Evolutionary conservation across 495 filamentous ascomycete species (phyloP).

Genomic region (Penicillium cinerascens): DNA sequence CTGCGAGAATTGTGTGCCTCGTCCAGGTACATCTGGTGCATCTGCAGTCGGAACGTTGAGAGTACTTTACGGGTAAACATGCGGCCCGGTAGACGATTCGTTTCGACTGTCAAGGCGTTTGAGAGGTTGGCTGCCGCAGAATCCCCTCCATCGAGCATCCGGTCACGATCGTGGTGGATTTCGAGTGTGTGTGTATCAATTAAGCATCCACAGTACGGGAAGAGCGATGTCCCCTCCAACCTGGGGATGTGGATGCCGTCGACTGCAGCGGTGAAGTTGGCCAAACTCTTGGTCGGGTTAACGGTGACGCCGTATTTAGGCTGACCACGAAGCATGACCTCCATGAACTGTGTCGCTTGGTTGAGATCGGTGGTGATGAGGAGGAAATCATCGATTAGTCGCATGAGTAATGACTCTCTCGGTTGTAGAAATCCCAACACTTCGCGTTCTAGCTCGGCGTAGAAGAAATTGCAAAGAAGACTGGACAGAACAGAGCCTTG

Average conservation of each 20-base stretch:
- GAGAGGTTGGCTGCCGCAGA: slow-evolving; percentile 33
- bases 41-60: slow-evolving; percentile 76
- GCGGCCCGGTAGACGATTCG: slow-evolving; percentile 61
- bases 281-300: slow-evolving; percentile 74
- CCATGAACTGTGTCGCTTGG: slow-evolving; percentile 67
- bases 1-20: slow-evolving; percentile 67
- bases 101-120: slow-evolving; percentile 76
- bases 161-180: slow-evolving; percentile 58
- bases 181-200: slow-evolving; percentile 78
- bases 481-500: slow-evolving; percentile 88
- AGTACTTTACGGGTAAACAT: slow-evolving; percentile 78
- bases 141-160: slow-evolving; percentile 45
- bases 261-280: slow-evolving; percentile 72
- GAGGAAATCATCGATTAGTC: slow-evolving; percentile 89
- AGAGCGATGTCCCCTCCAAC: slow-evolving; percentile 46
- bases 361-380: slow-evolving; percentile 68
- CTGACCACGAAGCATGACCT: slow-evolving; percentile 73
- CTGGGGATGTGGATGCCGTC: slow-evolving; percentile 52
- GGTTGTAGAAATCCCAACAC: slow-evolving; percentile 62
- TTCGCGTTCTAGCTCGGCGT: slow-evolving; percentile 74
- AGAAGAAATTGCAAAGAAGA: slow-evolving; percentile 90
- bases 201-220: slow-evolving; percentile 83
- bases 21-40: slow-evolving; percentile 87
- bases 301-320: slow-evolving; percentile 77
- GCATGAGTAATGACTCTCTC: slow-evolving; percentile 63